Base-by-base conservation (phyloP, 306 rosid species). In the Cucumis cinereus region DNA sequence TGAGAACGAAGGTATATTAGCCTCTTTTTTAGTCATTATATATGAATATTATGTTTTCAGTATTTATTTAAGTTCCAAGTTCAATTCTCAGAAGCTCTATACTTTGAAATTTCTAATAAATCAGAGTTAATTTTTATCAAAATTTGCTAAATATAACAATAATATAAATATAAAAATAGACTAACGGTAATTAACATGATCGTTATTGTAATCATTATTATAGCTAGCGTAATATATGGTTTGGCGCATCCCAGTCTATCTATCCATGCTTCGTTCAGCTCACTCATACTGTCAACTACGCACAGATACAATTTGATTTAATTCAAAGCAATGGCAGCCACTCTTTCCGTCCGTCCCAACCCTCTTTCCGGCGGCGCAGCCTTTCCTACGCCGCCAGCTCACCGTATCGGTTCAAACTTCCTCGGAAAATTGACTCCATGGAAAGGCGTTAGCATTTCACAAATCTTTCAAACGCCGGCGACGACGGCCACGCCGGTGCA, bases 311-410 rank as follows among this genome's bases (percentile, higher is more conserved):
- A 4, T 38, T 69, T 41, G 7, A 45, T 49, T 40, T 19, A 41
- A 41, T 61, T 61, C 23, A 22, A 64, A 52, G 17, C 52, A 12
- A 40, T 90, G 97, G 85, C 94, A 77, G 85, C 90, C 79, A 86
- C 95, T 70, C 87, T 90, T 85, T 85, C 97, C 68, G 90, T 89
- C 79, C 92, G 96, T 67, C 90, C 96, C 83, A 87, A 89, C 90
- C 89, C 89, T 36, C 78, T 92, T 77, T 77, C 88, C 28, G 76
- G 89, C 87, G 89, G 90, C 58, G 84, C 93, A 2, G 22, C 17
- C 82, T 52, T 85, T 86, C 61, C 84, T 70, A 47, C 84, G 14
- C 89, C 88, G 5, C 87, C 93, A 19, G 13, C 12, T 45, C 81
- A 82, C 4, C 64, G 78, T 5, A 41, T 83, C 68, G 82, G 78